These are phyloP conservation scores for Hevea brasiliensis DNA, from an alignment of 345 rosid genomes.

Conservation along the genomic window DNA sequence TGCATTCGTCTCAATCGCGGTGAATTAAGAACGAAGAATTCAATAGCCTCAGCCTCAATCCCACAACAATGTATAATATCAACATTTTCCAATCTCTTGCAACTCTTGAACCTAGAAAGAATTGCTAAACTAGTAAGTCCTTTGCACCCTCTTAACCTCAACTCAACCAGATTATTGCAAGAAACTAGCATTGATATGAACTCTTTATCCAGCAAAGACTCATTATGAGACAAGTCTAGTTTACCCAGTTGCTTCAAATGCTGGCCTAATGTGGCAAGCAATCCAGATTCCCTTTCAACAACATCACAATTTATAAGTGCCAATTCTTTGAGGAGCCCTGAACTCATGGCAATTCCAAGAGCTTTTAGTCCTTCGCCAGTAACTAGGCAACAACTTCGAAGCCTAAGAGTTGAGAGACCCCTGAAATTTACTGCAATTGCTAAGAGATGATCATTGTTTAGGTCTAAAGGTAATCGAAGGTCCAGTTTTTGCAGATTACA, in stretches of 20 bases:
- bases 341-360: slow-evolving; percentile 49
- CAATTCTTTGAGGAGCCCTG: slow-evolving; percentile 59
- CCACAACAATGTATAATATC: slow-evolving; percentile 53
- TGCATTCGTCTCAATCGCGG: slow-evolving; percentile 44
- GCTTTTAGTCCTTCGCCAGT: slow-evolving; percentile 71
- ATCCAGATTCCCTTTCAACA: slow-evolving; percentile 65
- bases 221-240: slow-evolving; percentile 62
- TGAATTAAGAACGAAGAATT: slow-evolving; percentile 47
- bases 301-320: slow-evolving; percentile 70
- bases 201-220: slow-evolving; percentile 67
- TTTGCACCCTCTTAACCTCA: slow-evolving; percentile 69
- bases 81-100: slow-evolving; percentile 48
- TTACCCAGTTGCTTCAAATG: slow-evolving; percentile 54
- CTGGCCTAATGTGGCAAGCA: slow-evolving; percentile 81
- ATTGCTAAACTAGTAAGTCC: slow-evolving; percentile 44
- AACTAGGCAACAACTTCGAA: slow-evolving; percentile 75
- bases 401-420: slow-evolving; percentile 49
- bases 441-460: slow-evolving; percentile 62
- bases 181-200: slow-evolving; percentile 71
- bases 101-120: slow-evolving; percentile 46
- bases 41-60: slow-evolving; percentile 50
- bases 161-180: slow-evolving; percentile 47
- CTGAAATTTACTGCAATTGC: slow-evolving; percentile 55
- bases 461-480: slow-evolving; percentile 81
- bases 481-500: slow-evolving; percentile 58